Conservation (phyloP, 208 protist genomes). For the Tritrichomonas musculus region DNA sequence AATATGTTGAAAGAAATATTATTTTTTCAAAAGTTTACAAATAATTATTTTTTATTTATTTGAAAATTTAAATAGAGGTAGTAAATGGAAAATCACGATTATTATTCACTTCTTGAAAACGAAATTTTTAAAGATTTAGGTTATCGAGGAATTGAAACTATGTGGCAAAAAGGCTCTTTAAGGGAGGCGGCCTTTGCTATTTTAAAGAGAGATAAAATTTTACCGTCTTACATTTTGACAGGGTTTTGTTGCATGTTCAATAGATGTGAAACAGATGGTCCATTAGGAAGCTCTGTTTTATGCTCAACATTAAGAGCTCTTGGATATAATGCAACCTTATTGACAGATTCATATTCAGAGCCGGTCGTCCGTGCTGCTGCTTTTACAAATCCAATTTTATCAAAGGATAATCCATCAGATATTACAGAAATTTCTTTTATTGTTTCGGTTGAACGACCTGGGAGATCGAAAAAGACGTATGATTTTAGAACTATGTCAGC, state of each 20-base stretch:
- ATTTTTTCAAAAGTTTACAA: too few relatives aligned
- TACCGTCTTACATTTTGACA: background rate
- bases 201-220: background rate
- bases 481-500: background rate
- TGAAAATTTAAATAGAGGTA: too few relatives aligned
- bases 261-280: slow-evolving; percentile 10
- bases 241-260: background rate
- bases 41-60: too few relatives aligned
- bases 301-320: background rate
- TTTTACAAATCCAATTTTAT: background rate
- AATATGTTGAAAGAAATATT: too few relatives aligned
- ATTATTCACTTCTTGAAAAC: too few relatives aligned
- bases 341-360: background rate
- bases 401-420: background rate
- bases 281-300: background rate
- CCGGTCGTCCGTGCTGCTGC: background rate
- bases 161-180: background rate
- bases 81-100: too few relatives aligned
- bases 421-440: background rate
- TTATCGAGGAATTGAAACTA: background rate
- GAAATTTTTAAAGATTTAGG: background rate
- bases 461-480: background rate
- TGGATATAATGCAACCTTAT: background rate
- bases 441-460: background rate
- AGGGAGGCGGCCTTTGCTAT: background rate